Evolutionary conservation across 2,329 filamentous ascomycete genomes (phyloP), one percentile per base, ranked within the genome.

Genomic region (Claviceps sorghi): DNA sequence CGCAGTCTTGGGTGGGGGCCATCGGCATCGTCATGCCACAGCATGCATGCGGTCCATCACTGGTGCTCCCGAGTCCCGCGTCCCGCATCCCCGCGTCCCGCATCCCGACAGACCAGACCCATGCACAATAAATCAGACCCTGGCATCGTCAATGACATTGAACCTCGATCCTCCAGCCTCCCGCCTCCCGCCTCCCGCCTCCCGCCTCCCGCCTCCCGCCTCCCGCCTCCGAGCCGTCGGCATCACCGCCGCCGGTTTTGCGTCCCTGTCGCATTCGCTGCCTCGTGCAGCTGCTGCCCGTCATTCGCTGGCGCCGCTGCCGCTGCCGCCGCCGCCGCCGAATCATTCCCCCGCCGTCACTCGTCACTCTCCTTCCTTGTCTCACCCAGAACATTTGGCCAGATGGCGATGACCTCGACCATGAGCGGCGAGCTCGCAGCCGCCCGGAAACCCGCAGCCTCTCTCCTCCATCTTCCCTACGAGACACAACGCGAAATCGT

Each of bases 401-500:
- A 15, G 11, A 48, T 48, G 45, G 10, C 32, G 30, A 48, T 11
- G 45, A 9, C 30, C 15, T 36, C 32, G 1, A 22, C n/a, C n/a
- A n/a, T 4, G 21, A 19, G 19, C n/a, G 30, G 32, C 19, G 15
- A 22, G 10, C 11, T 19, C 11, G 30, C 34, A 29, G 34, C 47
- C 17, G 47, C 34, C 10, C 9, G 10, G 21, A 38, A 8, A 3
- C 22, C n/a, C 3, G 8, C 34, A 26, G 60, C 66, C 49, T 59
- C 58, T 21, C 69, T 77, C 55, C 61, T 73, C 48, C 64, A 68
- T 55, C 61, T 77, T 32, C 74, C 74, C 8, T 57, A 64, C 17
- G 76, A 78, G 60, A 72, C 73, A 0, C 71, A 76, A 55, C 68
- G 68, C 51, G 71, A 74, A 26, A 74, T 78, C 49, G 59, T 76